A percentile compares a stretch with the other conserved stretches of the same genome.
phyloP scores from a whole-genome alignment of 164 flowering plant genomes.

The Umbilicus rupestris region DNA sequence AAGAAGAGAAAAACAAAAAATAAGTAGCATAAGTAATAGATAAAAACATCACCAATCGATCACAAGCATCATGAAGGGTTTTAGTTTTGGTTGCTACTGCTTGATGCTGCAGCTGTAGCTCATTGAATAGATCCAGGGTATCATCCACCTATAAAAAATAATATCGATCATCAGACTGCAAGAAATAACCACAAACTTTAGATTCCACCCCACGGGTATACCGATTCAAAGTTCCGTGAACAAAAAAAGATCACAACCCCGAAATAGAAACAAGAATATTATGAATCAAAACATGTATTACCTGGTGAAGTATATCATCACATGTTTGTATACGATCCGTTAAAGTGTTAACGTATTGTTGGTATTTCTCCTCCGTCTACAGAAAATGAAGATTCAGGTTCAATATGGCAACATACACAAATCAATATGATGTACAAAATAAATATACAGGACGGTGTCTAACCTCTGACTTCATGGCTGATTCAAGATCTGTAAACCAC shows the following conservation, averaged over 20 bases:
- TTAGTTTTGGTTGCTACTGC: conserved; percentile 92
- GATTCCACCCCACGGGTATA: conserved; percentile 8
- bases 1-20: neutral
- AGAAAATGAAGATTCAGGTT: conserved; percentile 20
- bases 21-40: neutral
- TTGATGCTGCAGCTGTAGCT: conserved; percentile 85
- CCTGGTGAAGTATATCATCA: conserved; percentile 78
- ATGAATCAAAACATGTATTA: conserved; percentile 9
- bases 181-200: neutral
- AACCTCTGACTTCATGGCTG: conserved; percentile 97
- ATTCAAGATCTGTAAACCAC: conserved; percentile 95
- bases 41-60: conserved; percentile 52
- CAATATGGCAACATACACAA: conserved; percentile 6
- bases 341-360: conserved; percentile 71
- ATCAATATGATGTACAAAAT: neutral
- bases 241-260: neutral
- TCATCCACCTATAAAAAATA: conserved; percentile 61
- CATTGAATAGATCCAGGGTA: conserved; percentile 75
- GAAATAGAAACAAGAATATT: neutral
- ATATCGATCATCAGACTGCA: neutral
- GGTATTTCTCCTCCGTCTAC: conserved; percentile 95
- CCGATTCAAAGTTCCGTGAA: neutral
- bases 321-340: conserved; percentile 84
- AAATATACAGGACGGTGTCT: conserved; percentile 14
- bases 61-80: conserved; percentile 98